Percentiles rank a stretch among this genome's conserved stretches.
These are phyloP conservation scores for Phyllostachys edulis DNA, from an alignment of 176 grass and related monocot species.

Conservation along the genomic window DNA sequence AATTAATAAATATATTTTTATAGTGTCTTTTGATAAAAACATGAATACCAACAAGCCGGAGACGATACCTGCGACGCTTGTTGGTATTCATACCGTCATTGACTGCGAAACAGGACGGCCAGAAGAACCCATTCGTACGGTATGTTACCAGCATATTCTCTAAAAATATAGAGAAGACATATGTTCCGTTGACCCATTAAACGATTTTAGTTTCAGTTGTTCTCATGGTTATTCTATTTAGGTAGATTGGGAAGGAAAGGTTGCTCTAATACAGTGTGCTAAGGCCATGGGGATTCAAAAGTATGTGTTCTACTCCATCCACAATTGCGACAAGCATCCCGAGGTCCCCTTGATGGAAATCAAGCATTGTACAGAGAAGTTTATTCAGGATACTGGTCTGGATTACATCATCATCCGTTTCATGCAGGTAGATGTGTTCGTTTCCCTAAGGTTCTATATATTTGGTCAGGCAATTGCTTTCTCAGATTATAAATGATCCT, in stretches of 20 bases:
- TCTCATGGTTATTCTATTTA: slow-evolving; percentile 64
- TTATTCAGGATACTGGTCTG: slow-evolving; percentile 82
- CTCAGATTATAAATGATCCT: slow-evolving; percentile 1
- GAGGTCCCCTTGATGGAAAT: slow-evolving; percentile 99
- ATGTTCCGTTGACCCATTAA: too few relatives aligned
- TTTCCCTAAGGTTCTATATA: slow-evolving; percentile 10
- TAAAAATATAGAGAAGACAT: background rate
- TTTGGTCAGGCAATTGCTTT: slow-evolving; percentile 17
- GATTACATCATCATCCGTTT: slow-evolving; percentile 84
- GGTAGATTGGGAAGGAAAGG: slow-evolving; percentile 99
- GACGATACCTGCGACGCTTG: slow-evolving; percentile 89
- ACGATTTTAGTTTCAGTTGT: background rate
- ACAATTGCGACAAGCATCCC: slow-evolving; percentile 97
- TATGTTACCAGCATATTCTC: background rate
- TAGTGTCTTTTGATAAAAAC: too few relatives aligned
- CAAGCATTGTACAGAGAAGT: slow-evolving; percentile 97
- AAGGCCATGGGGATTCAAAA: slow-evolving; percentile 99
- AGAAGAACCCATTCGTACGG: slow-evolving; percentile 68
- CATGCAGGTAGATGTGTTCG: slow-evolving; percentile 71
- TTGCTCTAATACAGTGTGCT: slow-evolving; percentile 96
- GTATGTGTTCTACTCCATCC: slow-evolving; percentile 95
- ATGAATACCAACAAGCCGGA: slow-evolving; percentile 94
- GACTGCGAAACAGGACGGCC: slow-evolving; percentile 94
- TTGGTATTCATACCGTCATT: slow-evolving; percentile 87
- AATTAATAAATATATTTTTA: too few relatives aligned